These are phyloP conservation scores for Fusarium anguioides DNA, from an alignment of 2,329 filamentous ascomycete genomes.

Conservation along the genomic window DNA sequence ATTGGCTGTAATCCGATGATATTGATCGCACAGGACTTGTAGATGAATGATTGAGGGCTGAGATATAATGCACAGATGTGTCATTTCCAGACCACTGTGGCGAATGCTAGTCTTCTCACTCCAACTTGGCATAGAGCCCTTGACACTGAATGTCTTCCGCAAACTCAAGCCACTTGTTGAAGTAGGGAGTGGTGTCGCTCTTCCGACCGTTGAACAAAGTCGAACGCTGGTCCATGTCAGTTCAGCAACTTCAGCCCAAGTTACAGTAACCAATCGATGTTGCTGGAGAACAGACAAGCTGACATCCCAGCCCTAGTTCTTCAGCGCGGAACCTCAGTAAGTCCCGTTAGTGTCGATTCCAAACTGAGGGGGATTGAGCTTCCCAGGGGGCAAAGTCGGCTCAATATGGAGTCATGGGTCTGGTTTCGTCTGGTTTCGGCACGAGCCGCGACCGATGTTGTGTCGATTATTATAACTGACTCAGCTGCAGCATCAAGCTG, in stretches of 20 bases:
- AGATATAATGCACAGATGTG: too few relatives aligned
- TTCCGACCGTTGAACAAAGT: not conserved
- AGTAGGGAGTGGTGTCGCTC: not conserved
- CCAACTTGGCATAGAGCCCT: too few relatives aligned
- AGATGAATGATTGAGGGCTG: too few relatives aligned
- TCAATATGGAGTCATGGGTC: not conserved
- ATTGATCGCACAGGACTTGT: too few relatives aligned
- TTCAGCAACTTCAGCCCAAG: not conserved
- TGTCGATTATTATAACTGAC: not conserved
- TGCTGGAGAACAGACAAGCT: not conserved
- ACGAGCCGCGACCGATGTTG: constrained; percentile 4
- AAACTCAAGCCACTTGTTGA: not conserved
- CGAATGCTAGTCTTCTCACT: too few relatives aligned
- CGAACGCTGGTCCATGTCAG: not conserved
- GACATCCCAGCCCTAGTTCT: not conserved
- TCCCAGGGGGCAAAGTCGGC: not conserved
- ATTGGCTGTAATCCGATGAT: too few relatives aligned
- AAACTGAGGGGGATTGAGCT: too few relatives aligned
- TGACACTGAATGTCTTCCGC: not conserved
- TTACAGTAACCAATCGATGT: not conserved
- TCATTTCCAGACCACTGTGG: too few relatives aligned
- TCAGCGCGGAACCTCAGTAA: not conserved
- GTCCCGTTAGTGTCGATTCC: not conserved
- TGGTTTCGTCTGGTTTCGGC: constrained; percentile 3
- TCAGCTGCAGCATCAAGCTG: not conserved